Conservation (phyloP, 2,329 filamentous ascomycete genomes). For the Sporothrix brunneoviolacea region DNA sequence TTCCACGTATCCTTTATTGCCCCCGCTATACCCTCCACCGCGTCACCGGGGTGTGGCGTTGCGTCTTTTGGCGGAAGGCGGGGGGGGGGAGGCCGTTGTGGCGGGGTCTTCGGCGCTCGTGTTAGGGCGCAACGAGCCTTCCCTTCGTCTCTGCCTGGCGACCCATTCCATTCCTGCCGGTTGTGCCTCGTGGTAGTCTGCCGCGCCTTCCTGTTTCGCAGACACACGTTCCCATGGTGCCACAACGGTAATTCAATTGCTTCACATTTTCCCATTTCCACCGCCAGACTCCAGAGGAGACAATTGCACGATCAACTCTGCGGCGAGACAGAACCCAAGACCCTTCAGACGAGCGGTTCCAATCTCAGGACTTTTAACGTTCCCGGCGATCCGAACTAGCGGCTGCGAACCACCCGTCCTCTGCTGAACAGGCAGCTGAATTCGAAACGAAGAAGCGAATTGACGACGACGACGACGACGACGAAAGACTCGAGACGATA, state of each 20-base stretch:
- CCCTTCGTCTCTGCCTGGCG: slow-evolving; percentile 6
- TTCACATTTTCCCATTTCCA: background rate
- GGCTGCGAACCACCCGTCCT: too few relatives aligned
- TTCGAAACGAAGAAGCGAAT: too few relatives aligned
- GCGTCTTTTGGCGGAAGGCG: background rate
- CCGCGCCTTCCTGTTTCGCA: background rate
- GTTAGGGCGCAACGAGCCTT: background rate
- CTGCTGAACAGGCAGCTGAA: too few relatives aligned
- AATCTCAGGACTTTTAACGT: background rate
- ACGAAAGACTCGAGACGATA: too few relatives aligned
- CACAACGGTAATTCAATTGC: slow-evolving; percentile 6
- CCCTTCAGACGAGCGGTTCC: background rate
- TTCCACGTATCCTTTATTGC: background rate
- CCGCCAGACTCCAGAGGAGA: too few relatives aligned
- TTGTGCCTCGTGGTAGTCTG: background rate
- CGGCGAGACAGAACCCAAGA: too few relatives aligned
- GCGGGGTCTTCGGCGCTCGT: background rate
- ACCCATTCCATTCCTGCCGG: slow-evolving; percentile 15
- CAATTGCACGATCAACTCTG: too few relatives aligned
- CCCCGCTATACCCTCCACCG: slow-evolving; percentile 1
- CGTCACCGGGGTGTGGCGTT: slow-evolving; percentile 11
- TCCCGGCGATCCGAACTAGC: slow-evolving; percentile 5
- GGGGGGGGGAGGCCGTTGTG: background rate
- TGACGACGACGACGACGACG: background rate
- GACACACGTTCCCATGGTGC: background rate